These are phyloP conservation scores for Elsinoe australis DNA, from an alignment of 2,329 filamentous ascomycete species.

Conservation along the genomic window DNA sequence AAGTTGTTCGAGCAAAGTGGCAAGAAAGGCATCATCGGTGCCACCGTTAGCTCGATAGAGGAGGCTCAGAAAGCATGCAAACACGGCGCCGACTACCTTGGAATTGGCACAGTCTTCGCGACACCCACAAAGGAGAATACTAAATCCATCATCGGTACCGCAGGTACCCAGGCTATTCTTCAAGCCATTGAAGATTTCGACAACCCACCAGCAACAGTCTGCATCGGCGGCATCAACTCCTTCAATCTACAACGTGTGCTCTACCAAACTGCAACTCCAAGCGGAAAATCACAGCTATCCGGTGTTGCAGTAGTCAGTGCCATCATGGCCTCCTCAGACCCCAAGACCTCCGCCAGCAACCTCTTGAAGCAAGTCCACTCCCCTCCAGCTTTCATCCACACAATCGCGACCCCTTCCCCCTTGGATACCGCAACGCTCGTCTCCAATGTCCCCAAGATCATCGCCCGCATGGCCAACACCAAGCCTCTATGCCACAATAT, in stretches of 20 bases:
- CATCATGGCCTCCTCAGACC: constrained; percentile 65
- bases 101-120: constrained; percentile 81
- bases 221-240: constrained; percentile 81
- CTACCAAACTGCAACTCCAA: constrained; percentile 54
- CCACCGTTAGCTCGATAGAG: constrained; percentile 67
- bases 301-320: constrained; percentile 87
- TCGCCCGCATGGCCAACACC: constrained; percentile 53
- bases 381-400: constrained; percentile 31
- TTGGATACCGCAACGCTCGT: constrained; percentile 27
- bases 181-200: constrained; percentile 46
- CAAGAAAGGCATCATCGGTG: constrained; percentile 72
- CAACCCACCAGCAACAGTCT: constrained; percentile 56
- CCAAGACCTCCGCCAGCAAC: constrained; percentile 53
- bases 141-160: constrained; percentile 69
- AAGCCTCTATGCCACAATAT: constrained; percentile 88
- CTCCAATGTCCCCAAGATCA: constrained; percentile 27
- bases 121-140: constrained; percentile 84
- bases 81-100: constrained; percentile 80
- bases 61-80: constrained; percentile 66
- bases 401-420: constrained; percentile 24
- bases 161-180: constrained; percentile 62
- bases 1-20: constrained; percentile 53
- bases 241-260: constrained; percentile 67
- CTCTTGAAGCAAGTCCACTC: constrained; percentile 51
- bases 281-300: constrained; percentile 55